Evolutionary conservation across 768 basidiomycete genomes (phyloP).

Genomic region (Panaeolus cyanescens): DNA sequence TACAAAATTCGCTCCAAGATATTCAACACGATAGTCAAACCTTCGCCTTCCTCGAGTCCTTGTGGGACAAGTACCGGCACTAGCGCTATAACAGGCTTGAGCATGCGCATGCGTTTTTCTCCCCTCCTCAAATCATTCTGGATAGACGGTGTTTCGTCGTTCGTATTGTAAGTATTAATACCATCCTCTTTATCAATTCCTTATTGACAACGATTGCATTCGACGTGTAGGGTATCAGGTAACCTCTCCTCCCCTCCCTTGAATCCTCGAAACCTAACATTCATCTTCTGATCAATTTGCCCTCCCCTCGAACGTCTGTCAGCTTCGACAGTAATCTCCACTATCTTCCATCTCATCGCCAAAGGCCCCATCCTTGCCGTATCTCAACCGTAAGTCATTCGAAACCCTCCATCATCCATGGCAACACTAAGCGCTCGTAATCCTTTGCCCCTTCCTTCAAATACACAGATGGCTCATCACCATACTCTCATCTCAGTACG

Average conservation of each 20-base stretch:
- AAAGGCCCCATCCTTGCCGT: not conserved
- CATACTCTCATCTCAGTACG: not conserved
- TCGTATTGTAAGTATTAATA: not conserved
- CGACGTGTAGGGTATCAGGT: not conserved
- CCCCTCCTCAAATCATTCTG: not conserved
- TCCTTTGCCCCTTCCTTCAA: not conserved
- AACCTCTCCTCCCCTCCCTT: no score
- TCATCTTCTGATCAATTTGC: no score
- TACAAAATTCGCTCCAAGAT: not conserved
- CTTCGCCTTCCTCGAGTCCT: no score
- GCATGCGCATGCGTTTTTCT: no score
- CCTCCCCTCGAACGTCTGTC: not conserved
- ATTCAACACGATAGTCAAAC: not conserved
- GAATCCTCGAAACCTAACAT: no score
- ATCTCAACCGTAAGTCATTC: not conserved
- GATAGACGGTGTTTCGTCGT: not conserved
- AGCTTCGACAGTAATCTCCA: not conserved
- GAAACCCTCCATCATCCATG: not conserved
- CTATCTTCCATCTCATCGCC: not conserved
- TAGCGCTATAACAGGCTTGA: no score
- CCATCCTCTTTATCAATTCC: not conserved
- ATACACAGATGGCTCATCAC: not conserved
- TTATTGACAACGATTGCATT: not conserved
- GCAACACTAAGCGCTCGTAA: not conserved
- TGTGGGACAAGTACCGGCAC: no score